Base-by-base conservation (phyloP, 495 filamentous ascomycete genomes). In the Lophiostoma macrostomum region DNA sequence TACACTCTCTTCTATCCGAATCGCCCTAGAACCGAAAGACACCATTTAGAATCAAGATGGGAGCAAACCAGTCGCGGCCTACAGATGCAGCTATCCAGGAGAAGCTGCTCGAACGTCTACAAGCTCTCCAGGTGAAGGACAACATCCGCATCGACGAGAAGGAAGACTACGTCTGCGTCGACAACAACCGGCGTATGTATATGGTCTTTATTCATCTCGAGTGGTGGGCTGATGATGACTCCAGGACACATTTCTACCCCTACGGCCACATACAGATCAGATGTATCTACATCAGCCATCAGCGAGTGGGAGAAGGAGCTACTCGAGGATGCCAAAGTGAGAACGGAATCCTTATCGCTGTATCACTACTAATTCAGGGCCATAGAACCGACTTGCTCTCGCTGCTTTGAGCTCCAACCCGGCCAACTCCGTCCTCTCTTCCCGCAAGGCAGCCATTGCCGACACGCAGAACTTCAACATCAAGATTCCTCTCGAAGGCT, bases 391-490 rank as follows among this genome's bases (percentile, higher is more conserved):
- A 10, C 79, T 91, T 20, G 86, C 85, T 8, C 75, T 89, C 36
- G 80, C 81, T 5, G 85, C 83, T 27, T 72, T 91, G 40, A 77
- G 75, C 57, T 69, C 73, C 4, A 77, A 77, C 48, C 73, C n/a
- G 60, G 68, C 81, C 20, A 76, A 74, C 44, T 70, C 69, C 3
- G 64, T 82, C 50, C 72, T 86, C 30, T 70, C 69, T 36, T 74
- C 76, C 53, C 76, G 70, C 25, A 65, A 70, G 3, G 69, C 78
- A 24, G 52, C 71, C 1, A 69, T 85, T 34, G 69, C 75, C n/a
- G 82, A 90, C 62, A 80, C 74, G 27, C 88, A 93, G 43, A 75
- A 83, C 32, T 95, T 89, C 79, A 91, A 90, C 61, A 64, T 89
- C 66, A 82, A 83, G 68, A 87, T 95, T 55, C 84, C 86, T 4